phyloP scores from a whole-genome alignment of 345 rosid species.

The Gossypium sturtianum region DNA sequence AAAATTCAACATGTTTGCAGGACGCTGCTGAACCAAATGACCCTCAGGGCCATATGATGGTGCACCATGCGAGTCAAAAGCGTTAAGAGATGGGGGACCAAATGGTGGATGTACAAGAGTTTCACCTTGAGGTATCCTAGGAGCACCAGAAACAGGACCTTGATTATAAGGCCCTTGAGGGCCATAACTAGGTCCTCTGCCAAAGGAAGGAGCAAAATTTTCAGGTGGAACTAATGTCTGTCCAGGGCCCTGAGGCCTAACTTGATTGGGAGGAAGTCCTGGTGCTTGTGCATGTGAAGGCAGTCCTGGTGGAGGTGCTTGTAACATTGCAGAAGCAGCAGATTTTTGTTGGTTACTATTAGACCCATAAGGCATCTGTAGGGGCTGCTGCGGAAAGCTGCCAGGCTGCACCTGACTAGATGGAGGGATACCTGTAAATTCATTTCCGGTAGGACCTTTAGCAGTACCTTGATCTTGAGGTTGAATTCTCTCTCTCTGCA shows the following conservation, averaged over 20 bases:
- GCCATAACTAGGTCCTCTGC: constrained; percentile 35
- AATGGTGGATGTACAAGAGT: constrained; percentile 11
- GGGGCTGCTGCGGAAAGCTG: constrained; percentile 18
- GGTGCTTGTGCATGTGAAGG: constrained; percentile 26
- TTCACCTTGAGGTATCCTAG: constrained; percentile 26
- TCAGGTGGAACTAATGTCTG: constrained; percentile 27
- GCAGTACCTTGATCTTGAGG: constrained; percentile 23
- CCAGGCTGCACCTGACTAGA: constrained; percentile 26
- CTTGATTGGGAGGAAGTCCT: constrained; percentile 28
- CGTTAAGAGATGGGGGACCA: constrained; percentile 9
- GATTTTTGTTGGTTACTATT: constrained; percentile 36
- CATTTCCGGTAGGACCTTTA: constrained; percentile 22
- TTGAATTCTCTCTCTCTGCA: constrained; percentile 17
- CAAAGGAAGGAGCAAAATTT: constrained; percentile 26
- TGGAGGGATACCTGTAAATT: constrained; percentile 16
- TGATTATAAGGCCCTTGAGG: constrained; percentile 30
- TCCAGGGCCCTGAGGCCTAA: constrained; percentile 35
- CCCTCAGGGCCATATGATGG: constrained; percentile 25
- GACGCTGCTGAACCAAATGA: constrained; percentile 17
- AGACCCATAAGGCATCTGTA: constrained; percentile 19
- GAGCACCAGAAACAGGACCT: constrained; percentile 8
- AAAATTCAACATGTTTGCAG: constrained; percentile 7
- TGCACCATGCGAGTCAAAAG: constrained; percentile 23
- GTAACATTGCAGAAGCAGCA: constrained; percentile 32
- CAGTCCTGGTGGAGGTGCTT: constrained; percentile 35